A percentile compares a stretch with the other conserved stretches of the same genome.
These are phyloP conservation scores for Taphrina pruni DNA, from an alignment of 1,139 yeast genomes.

Conservation along the genomic window DNA sequence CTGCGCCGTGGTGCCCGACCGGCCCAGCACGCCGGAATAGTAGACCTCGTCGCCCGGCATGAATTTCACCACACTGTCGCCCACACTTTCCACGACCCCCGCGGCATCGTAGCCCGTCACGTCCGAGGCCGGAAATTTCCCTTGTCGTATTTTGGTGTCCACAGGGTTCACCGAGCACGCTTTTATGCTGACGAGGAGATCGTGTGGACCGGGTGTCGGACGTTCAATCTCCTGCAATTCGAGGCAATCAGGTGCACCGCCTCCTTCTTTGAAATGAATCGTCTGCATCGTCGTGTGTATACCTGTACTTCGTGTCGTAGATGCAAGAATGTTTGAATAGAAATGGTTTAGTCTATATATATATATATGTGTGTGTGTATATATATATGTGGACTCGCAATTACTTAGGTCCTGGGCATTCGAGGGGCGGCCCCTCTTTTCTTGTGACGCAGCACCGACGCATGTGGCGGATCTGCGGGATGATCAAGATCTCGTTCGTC, in stretches of 20 bases:
- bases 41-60: constrained; percentile 18
- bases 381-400: no score
- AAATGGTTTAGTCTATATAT: no score
- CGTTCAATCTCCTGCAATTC: constrained; percentile 15
- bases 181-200: constrained; percentile 13
- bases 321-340: no score
- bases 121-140: constrained; percentile 24
- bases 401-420: no score
- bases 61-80: constrained; percentile 13
- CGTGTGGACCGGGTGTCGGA: constrained; percentile 17
- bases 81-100: constrained; percentile 13
- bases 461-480: constrained; percentile 5
- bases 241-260: constrained; percentile 16
- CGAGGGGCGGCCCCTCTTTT: not conserved
- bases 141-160: constrained; percentile 29
- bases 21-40: constrained; percentile 26
- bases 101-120: constrained; percentile 29
- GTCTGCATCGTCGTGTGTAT: constrained; percentile 1
- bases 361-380: no score
- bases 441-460: not conserved
- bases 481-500: not conserved
- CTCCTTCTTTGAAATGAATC: constrained; percentile 25
- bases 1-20: constrained; percentile 24
- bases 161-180: constrained; percentile 35
- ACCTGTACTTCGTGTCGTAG: no score